phyloP scores from a whole-genome alignment of 78 protist species.

The Mastigamoeba balamuthi region DNA sequence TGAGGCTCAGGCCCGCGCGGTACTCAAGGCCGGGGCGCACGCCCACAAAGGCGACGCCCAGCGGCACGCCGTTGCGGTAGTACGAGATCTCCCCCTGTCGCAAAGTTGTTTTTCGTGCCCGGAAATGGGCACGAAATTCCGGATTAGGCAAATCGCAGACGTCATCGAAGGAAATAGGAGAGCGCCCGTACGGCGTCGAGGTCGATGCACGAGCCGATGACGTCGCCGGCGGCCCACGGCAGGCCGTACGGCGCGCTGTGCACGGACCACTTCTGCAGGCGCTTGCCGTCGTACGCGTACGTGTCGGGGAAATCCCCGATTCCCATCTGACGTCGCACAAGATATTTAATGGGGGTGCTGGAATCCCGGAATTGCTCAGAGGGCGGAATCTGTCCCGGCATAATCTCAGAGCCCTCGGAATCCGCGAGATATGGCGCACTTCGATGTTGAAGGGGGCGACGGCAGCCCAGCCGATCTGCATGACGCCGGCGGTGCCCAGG shows the following conservation, averaged over 20 bases:
- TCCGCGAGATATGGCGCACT: background rate
- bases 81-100: background rate
- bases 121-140: background rate
- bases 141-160: no score
- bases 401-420: background rate
- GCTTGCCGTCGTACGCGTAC: background rate
- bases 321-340: no score
- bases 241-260: background rate
- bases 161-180: no score
- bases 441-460: background rate
- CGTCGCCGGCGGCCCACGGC: background rate
- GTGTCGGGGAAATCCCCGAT: background rate
- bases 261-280: background rate
- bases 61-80: background rate
- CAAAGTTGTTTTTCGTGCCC: background rate
- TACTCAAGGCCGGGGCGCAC: background rate
- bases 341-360: no score
- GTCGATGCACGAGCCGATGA: background rate
- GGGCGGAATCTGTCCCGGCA: no score
- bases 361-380: no score
- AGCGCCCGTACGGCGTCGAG: background rate
- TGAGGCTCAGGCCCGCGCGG: background rate
- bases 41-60: background rate
- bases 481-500: background rate
- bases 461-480: conserved; percentile 4